Evolutionary conservation across 2,329 filamentous ascomycete species (phyloP), one percentile per base, ranked within the genome.

Genomic region (Trichophaea hybrida): DNA sequence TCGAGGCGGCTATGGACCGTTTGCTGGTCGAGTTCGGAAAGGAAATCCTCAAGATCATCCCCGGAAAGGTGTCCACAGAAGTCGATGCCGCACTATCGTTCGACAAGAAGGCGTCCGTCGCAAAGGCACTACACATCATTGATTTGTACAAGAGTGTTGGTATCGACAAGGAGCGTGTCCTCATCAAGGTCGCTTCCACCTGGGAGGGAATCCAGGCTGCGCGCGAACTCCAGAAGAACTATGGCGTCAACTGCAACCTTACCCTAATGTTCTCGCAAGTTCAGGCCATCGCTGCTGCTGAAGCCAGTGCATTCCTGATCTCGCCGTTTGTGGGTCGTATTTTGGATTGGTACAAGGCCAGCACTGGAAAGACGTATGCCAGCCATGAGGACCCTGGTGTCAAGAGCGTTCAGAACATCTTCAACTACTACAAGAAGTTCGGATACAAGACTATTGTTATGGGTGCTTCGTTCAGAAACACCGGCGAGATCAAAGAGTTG

Each of bases 391-490:
- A 98, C 79, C 93, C 93, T 60, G 93, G 93, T 79, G 93, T 98
- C 75, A 81, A 88, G 78, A 91, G 86, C 68, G 93, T 98, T 72
- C 81, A 91, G 80, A 73, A 71, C 75, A 98, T 98, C 79, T 98
- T 85, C 84, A 93, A 98, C 83, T 98, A 98, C 87, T 98, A 98
- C 86, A 98, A 98, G 88, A 97, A 97, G 82, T 88, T 78, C 75
- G 88, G 86, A 75, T 96, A 98, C 85, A 95, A 94, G 71, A 98
- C 93, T 75, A 65, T 65, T 58, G 93, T 98, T 76, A 98, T 98
- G 93, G 93, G 93, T 72, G 93, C 93, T 69, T 96, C 90, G 44
- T 98, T 98, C 88, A 84, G 93, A 74, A 97, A 86, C 80, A 78
- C 78, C 65, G 93, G 93, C 71, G 93, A 98, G 80, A 94, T 98